Evolutionary conservation across 169 alveolate genomes (phyloP).

Genomic region (Blepharisma undulans): DNA sequence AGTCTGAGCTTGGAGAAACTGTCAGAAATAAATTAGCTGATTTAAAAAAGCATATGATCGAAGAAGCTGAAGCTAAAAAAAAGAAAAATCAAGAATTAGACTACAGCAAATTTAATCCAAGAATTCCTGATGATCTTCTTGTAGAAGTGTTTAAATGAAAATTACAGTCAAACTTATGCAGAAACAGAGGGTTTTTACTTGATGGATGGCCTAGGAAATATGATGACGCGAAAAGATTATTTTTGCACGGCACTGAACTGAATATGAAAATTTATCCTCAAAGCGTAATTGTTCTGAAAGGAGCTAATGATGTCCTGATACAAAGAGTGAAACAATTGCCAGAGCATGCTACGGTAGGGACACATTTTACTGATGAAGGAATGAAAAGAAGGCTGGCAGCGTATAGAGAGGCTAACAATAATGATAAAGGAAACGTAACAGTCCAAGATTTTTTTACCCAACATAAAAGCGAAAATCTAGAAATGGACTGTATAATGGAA

Average conservation of each 20-base stretch:
- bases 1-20: slow-evolving; percentile 61
- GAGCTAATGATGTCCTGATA: slow-evolving; percentile 37
- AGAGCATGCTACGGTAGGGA: slow-evolving; percentile 32
- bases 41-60: slow-evolving; percentile 51
- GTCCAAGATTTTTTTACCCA: slow-evolving; percentile 39
- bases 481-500: slow-evolving; percentile 28
- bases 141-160: slow-evolving; percentile 44
- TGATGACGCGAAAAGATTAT: slow-evolving; percentile 61
- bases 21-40: slow-evolving; percentile 51
- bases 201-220: slow-evolving; percentile 76
- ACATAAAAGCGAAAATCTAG: slow-evolving; percentile 35
- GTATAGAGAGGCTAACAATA: slow-evolving; percentile 56
- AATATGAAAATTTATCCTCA: slow-evolving; percentile 64
- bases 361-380: slow-evolving; percentile 54
- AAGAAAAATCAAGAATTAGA: slow-evolving; percentile 66
- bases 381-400: slow-evolving; percentile 68
- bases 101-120: slow-evolving; percentile 55
- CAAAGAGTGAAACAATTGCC: slow-evolving; percentile 33
- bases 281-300: slow-evolving; percentile 50
- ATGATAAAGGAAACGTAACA: slow-evolving; percentile 44
- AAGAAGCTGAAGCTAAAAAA: slow-evolving; percentile 61
- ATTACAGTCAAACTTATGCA: slow-evolving; percentile 55
- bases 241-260: slow-evolving; percentile 47
- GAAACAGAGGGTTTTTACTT: slow-evolving; percentile 71
- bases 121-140: slow-evolving; percentile 62